Evolutionary conservation across 768 basidiomycete species (phyloP), one percentile per base, ranked within the genome.

Genomic region (Boletus barrowsii): DNA sequence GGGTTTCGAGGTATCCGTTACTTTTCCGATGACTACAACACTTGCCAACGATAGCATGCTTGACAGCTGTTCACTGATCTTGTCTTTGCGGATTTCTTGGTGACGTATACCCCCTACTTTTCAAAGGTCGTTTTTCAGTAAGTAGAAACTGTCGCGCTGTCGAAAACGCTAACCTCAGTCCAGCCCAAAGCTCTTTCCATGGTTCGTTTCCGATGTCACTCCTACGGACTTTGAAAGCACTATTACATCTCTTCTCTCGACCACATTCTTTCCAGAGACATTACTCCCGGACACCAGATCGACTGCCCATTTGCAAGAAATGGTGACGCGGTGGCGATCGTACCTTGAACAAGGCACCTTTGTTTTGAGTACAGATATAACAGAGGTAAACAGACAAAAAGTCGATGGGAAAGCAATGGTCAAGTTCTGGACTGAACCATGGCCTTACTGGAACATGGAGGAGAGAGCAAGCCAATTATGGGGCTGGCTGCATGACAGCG

Each of bases 121-220:
- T 79, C 80, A 13, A 79, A 82, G 60, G 89, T 95, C 26, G 83
- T 92, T 51, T 97, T 98, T 73, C 96, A 99, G 94, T 96, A 47
- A 55, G 83, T 78, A 40, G 15, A n/a, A 29, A 10, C 30, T 9
- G 10, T 2, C 9, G 13, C 17, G 3, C 9, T 36, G 9, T 48
- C 11, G 44, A 49, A 49, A 49, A 14, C 15, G 13, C 51, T 71
- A 10, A 68, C 44, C 20, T 37, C 41, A 43, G 18, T 51, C 17
- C 50, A 96, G 94, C 73, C 91, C 94, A 0, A 98, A 99, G 69
- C 75, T 89, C 10, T 88, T 98, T 48, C 95, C 95, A 0, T 99
- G 96, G 94, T 99, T 98, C 67, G 95, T 98, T 43, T 93, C 90
- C 11, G 93, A 97, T 68, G 93, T 95, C 26, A 89, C 90, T 5